Base-by-base conservation (phyloP, 2,329 filamentous ascomycete genomes). In the Basipetospora chlamydospora region DNA sequence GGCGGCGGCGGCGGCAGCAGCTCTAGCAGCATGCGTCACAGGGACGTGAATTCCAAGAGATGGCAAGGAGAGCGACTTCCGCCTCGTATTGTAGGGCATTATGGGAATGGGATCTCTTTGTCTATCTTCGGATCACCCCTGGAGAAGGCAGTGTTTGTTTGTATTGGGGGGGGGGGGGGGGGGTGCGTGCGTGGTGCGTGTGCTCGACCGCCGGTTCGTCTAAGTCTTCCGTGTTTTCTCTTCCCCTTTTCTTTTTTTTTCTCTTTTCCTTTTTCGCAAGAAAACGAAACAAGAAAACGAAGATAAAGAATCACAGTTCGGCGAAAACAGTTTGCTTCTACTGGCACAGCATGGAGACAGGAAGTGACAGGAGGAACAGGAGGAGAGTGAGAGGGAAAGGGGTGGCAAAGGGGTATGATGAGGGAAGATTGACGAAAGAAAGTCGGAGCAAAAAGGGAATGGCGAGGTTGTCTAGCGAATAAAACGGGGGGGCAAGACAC, bases 61-160 rank as follows among this genome's bases (percentile, higher is more conserved):
- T 42, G 85, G 82, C 52, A 96, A 68, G 43, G 87, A 95, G 47
- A 98, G 67, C 53, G 86, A 94, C 67, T 96, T 96, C 60, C 87
- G 80, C 61, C 88, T 82, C 47, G 88, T 96, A 61, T 95, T 94
- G 70, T 95, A 95, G 54, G 80, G 81, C 85, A 94, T 94, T 42
- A 34, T 47, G 44, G 34, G 13, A 13, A 29, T 26, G 15, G 39
- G 42, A 43, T 33, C 22, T 34, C 23, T 34, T 13, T 8, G 25
- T 34, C 32, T 34, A 34, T 34, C 22, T 11, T 22, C 20, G 10
- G 20, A 6, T 22, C n/a, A 11, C 8, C 4, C 12, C 11, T n/a
- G 12, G 26, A 22, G 28, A 16, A 11, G 23, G 11, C 15, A 11
- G 30, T 26, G 31, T 13, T 33, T 13, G 33, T 21, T 33, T 22